phyloP scores from a whole-genome alignment of 164 flowering plant species.

The Houttuynia cordata region DNA sequence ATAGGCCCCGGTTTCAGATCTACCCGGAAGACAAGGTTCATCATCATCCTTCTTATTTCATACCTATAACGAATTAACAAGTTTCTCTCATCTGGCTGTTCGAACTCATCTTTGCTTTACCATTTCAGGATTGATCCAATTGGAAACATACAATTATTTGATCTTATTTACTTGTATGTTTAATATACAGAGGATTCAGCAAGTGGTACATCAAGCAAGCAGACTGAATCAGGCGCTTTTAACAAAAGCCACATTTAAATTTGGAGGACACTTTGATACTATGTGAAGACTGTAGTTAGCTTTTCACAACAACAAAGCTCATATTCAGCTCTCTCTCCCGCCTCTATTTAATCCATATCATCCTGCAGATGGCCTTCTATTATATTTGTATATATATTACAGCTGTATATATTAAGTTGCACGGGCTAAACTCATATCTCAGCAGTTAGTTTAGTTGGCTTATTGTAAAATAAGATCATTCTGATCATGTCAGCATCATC shows the following conservation, averaged over 20 bases:
- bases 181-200: constrained; percentile 43
- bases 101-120: too few relatives aligned
- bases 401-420: not conserved
- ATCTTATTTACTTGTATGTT: not conserved
- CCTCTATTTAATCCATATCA: too few relatives aligned
- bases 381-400: not conserved
- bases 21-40: constrained; percentile 39
- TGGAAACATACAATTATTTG: not conserved
- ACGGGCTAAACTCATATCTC: not conserved
- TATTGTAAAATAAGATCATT: too few relatives aligned
- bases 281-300: not conserved
- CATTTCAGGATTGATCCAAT: too few relatives aligned
- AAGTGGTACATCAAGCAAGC: constrained; percentile 36
- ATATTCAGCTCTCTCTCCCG: too few relatives aligned
- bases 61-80: too few relatives aligned
- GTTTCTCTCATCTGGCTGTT: too few relatives aligned
- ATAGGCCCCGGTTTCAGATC: constrained; percentile 41
- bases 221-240: constrained; percentile 42
- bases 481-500: too few relatives aligned
- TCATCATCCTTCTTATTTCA: too few relatives aligned
- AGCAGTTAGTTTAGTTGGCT: too few relatives aligned
- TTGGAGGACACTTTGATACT: not conserved
- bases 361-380: not conserved
- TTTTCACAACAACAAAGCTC: too few relatives aligned
- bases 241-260: constrained; percentile 5